Conservation (phyloP, 371 early-diverging fungal species). For the Fennellomyces sp. region DNA sequence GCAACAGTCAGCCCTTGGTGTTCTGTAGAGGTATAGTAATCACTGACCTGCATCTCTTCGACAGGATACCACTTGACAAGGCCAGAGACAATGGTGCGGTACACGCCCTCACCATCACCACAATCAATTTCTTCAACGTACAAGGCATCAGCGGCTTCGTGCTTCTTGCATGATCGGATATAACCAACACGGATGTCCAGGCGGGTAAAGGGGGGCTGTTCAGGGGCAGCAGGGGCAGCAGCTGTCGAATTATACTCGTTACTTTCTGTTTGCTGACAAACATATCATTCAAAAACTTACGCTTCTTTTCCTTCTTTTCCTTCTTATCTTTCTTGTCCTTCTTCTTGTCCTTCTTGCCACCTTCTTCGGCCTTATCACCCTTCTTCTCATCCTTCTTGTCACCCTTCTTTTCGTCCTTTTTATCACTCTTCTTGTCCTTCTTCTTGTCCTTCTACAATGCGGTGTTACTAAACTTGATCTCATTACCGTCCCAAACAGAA, state of each 20-base stretch:
- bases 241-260: neutral
- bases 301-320: constrained; percentile 53
- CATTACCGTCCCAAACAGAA: too few species aligned
- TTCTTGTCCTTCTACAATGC: constrained; percentile 17
- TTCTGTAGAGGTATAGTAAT: neutral
- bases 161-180: constrained; percentile 82
- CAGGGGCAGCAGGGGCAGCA: constrained; percentile 52
- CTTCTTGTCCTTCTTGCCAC: constrained; percentile 28
- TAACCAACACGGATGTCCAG: constrained; percentile 94
- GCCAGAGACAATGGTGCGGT: constrained; percentile 91
- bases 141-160: constrained; percentile 92
- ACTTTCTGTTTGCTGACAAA: constrained; percentile 36
- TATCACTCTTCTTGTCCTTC: constrained; percentile 38
- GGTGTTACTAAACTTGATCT: neutral
- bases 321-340: constrained; percentile 64
- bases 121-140: constrained; percentile 95
- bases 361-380: constrained; percentile 44
- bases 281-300: too few species aligned
- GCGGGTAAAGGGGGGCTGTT: constrained; percentile 73
- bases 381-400: constrained; percentile 29
- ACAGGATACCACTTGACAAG: constrained; percentile 90
- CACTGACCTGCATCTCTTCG: constrained; percentile 77
- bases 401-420: constrained; percentile 27
- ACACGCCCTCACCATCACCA: constrained; percentile 79
- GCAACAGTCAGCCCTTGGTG: neutral